Evolutionary conservation across 371 early-diverging fungal species (phyloP).

Genomic region (Phascolomyces articulosus): DNA sequence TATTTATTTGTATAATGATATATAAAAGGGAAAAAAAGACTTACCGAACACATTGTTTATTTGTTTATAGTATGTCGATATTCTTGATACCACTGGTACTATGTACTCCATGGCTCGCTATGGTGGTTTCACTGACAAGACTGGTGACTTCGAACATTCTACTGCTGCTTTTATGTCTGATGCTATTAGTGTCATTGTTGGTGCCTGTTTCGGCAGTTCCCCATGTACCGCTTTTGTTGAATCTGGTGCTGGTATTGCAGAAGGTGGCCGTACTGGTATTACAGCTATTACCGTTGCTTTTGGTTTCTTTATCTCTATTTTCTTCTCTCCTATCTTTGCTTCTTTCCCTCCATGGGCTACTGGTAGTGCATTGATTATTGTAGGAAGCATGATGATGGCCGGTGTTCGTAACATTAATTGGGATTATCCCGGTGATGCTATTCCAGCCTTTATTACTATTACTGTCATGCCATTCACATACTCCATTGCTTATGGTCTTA

Average conservation of each 20-base stretch:
- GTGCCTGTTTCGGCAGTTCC: constrained; percentile 74
- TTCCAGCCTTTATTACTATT: constrained; percentile 81
- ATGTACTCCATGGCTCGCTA: constrained; percentile 82
- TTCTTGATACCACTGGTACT: constrained; percentile 81
- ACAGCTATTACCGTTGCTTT: constrained; percentile 70
- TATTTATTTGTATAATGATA: background rate
- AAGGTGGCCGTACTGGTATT: constrained; percentile 80
- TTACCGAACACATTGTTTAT: no score
- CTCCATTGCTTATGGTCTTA: constrained; percentile 74
- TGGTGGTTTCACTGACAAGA: constrained; percentile 73
- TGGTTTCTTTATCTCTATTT: constrained; percentile 75
- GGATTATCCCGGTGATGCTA: constrained; percentile 75
- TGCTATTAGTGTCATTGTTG: constrained; percentile 65
- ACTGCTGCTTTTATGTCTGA: constrained; percentile 75
- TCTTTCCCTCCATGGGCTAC: constrained; percentile 86
- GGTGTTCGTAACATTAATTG: constrained; percentile 74
- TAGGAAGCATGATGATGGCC: constrained; percentile 80
- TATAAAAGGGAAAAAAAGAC: background rate
- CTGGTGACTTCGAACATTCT: constrained; percentile 80
- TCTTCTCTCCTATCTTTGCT: constrained; percentile 85
- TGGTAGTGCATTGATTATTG: constrained; percentile 77
- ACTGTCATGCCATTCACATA: constrained; percentile 80
- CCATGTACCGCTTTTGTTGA: constrained; percentile 82
- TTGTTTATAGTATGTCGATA: constrained; percentile 66
- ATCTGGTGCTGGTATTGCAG: constrained; percentile 80